Evolutionary conservation across 345 rosid species (phyloP).

Genomic region (Sonneratia caseolaris): DNA sequence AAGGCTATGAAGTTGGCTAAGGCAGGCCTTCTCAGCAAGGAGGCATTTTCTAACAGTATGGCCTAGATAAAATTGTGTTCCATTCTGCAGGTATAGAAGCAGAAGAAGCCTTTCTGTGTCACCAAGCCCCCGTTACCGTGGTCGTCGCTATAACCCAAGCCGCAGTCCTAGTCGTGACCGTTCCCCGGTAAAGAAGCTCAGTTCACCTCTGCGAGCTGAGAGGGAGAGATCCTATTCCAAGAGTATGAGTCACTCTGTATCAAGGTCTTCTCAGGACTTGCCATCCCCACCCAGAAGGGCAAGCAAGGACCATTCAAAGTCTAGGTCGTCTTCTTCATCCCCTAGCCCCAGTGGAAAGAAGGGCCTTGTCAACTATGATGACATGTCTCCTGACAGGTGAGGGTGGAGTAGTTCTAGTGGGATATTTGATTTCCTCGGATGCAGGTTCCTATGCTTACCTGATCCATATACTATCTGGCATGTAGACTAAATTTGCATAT

Average conservation of each 20-base stretch:
- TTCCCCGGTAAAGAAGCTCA: constrained; percentile 44
- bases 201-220: constrained; percentile 25
- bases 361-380: constrained; percentile 73
- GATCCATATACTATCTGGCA: background rate
- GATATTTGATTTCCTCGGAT: background rate
- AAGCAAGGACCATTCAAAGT: constrained; percentile 46
- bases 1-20: background rate
- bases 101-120: constrained; percentile 73
- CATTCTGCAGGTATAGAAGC: constrained; percentile 42
- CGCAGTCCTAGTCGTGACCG: constrained; percentile 50
- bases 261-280: constrained; percentile 44
- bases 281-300: constrained; percentile 39
- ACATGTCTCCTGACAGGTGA: constrained; percentile 40
- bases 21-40: background rate
- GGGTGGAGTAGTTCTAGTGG: background rate
- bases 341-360: constrained; percentile 41
- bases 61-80: background rate
- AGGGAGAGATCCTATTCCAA: constrained; percentile 44
- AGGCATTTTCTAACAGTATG: background rate
- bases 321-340: constrained; percentile 29
- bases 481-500: background rate
- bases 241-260: constrained; percentile 49
- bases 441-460: background rate
- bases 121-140: constrained; percentile 46
- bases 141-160: constrained; percentile 44